Conservation (phyloP, 495 filamentous ascomycete species). For the Penicillium crystallinum region DNA sequence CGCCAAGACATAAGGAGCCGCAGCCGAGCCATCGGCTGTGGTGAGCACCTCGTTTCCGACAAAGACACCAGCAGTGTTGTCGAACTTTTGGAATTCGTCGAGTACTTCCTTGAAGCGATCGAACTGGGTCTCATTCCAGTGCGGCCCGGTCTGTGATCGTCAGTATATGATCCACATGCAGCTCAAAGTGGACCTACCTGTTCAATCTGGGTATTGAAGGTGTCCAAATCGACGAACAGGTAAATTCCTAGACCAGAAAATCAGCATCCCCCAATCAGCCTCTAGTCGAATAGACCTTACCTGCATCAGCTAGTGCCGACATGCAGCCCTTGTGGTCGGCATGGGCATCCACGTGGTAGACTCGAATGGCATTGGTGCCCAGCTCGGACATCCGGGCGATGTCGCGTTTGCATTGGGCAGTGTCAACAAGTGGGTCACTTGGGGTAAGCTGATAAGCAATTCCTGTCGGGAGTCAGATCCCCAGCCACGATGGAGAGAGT, state of each 20-base stretch:
- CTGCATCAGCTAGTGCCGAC: constrained; percentile 59
- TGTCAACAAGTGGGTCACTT: constrained; percentile 70
- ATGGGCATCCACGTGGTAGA: constrained; percentile 76
- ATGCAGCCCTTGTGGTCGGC: constrained; percentile 72
- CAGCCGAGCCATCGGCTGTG: constrained; percentile 50
- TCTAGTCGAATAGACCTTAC: constrained; percentile 32
- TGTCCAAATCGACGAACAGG: constrained; percentile 77
- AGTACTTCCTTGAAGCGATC: constrained; percentile 64
- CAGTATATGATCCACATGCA: neutral
- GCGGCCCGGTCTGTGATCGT: constrained; percentile 24
- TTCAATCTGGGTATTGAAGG: constrained; percentile 71
- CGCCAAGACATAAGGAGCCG: constrained; percentile 78
- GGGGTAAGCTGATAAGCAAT: constrained; percentile 64
- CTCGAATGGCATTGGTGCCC: constrained; percentile 79
- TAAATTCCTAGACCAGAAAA: constrained; percentile 45
- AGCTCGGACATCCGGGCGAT: constrained; percentile 71
- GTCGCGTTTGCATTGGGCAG: constrained; percentile 73
- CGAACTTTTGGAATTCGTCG: constrained; percentile 71
- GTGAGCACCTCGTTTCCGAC: constrained; percentile 81
- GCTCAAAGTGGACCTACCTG: constrained; percentile 41
- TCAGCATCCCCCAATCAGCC: neutral
- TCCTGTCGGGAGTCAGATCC: constrained; percentile 40
- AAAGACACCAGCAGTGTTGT: constrained; percentile 78
- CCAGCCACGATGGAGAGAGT: neutral
- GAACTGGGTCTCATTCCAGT: constrained; percentile 68